These are phyloP conservation scores for Peronospora farinosa DNA, from an alignment of 352 stramenopile species.

Conservation along the genomic window DNA sequence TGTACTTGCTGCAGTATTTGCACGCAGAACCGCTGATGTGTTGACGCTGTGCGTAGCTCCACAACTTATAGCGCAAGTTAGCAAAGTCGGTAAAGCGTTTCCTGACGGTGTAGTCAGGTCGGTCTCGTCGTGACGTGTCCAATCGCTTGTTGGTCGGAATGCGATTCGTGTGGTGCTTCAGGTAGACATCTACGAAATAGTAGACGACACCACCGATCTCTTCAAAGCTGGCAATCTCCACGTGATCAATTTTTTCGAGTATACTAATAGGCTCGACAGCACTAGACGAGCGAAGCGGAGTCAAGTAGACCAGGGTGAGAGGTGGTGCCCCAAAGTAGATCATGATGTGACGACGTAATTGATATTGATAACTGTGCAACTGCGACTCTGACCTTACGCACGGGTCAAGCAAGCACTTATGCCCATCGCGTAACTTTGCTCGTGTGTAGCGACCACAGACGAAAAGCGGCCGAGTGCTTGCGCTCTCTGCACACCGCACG, in stretches of 20 bases:
- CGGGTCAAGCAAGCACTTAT: conserved; percentile 9
- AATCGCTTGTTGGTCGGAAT: conserved; percentile 49
- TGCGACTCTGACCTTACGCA: conserved; percentile 1
- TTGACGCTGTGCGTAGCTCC: conserved; percentile 38
- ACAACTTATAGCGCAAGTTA: conserved; percentile 43
- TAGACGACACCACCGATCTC: conserved; percentile 34
- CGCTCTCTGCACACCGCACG: conserved; percentile 13
- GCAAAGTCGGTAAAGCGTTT: conserved; percentile 48
- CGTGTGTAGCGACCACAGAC: conserved; percentile 13
- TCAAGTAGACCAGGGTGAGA: conserved; percentile 33
- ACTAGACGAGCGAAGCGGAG: conserved; percentile 31
- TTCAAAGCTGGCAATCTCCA: conserved; percentile 40
- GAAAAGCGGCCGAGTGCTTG: conserved; percentile 12
- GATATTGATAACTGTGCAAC: not conserved
- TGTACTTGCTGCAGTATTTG: conserved; percentile 40
- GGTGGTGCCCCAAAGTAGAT: conserved; percentile 31
- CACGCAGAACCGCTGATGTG: conserved; percentile 27
- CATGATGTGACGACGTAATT: conserved; percentile 14
- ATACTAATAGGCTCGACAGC: conserved; percentile 34
- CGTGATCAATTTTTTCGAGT: conserved; percentile 37
- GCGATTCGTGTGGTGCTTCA: conserved; percentile 35
- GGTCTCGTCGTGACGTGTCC: conserved; percentile 15
- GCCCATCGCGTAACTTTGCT: conserved; percentile 10
- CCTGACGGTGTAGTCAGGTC: conserved; percentile 42
- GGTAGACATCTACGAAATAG: conserved; percentile 48